Evolutionary conservation across 75 land plant genomes (phyloP).

Genomic region (Pinus taeda): DNA sequence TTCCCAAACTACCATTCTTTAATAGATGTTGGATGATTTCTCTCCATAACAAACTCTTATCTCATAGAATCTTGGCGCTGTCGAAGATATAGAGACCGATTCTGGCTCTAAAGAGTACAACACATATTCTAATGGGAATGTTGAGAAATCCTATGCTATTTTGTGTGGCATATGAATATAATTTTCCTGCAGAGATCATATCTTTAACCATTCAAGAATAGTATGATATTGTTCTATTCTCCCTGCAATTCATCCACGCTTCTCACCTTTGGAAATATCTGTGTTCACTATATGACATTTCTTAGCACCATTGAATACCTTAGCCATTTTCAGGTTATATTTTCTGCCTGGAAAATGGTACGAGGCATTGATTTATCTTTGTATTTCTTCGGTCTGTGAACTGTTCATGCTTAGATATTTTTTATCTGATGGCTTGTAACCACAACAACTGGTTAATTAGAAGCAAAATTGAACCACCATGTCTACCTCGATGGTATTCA

Average conservation of each 20-base stretch:
- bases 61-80: no score
- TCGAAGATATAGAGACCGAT: no score
- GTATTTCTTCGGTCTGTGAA: background rate
- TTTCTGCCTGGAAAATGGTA: background rate
- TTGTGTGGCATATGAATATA: no score
- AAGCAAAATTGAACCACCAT: conserved; percentile 20
- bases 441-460: conserved; percentile 15
- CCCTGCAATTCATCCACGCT: conserved; percentile 36
- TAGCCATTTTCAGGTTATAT: background rate
- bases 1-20: no score
- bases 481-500: conserved; percentile 15
- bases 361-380: background rate
- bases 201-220: conserved; percentile 4
- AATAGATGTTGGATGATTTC: no score
- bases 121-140: no score
- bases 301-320: background rate
- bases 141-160: no score
- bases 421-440: conserved; percentile 9
- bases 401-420: conserved; percentile 17
- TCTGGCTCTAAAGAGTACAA: no score
- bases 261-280: conserved; percentile 13
- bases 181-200: no score
- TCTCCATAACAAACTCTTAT: no score
- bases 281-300: background rate
- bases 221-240: conserved; percentile 20